Base-by-base conservation (phyloP, 495 filamentous ascomycete genomes). In the Parathielavia appendiculata region DNA sequence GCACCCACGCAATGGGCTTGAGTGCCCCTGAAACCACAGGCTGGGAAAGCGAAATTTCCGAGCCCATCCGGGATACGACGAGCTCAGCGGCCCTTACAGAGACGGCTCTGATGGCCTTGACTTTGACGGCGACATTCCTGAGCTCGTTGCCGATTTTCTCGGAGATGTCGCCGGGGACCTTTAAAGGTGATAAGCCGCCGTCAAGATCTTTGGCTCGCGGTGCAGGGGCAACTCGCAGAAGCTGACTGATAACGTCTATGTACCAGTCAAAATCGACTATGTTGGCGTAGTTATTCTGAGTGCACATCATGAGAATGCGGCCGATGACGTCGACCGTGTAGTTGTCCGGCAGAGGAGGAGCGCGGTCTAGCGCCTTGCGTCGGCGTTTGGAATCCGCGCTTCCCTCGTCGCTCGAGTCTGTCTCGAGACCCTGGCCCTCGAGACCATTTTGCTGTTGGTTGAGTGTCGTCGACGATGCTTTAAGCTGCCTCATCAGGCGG, bases 261-360 rank as follows among this genome's bases (percentile, higher is more conserved):
- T 97, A 97, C 93, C 93, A 98, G 60, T 95, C 93, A 69, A 98
- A 97, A 67, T 98, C 93, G 46, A 73, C 74, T 47, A 97, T 73
- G 65, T 89, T 88, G 16, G 83, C 79, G 70, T 97, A 98, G 56
- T 90, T 95, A 60, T 90, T 86, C 49, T 85, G 81, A n/a, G 89
- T 89, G 71, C 95, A 97, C 80, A 98, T 93, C 56, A 88, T 85
- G 20, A 97, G 66, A 55, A 97, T 90, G 45, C 86, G 80, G 38
- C 80, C 79, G 30, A 96, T 86, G 32, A 96, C 88, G 59, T 86
- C 86, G 12, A 85, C 69, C 39, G 83, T 84, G 69, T 97, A 97
- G 46, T 93, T 90, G 56, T 88, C 83, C 6, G 93, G 90, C 16
- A 97, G 75, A 5, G 76, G 73, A 3, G 73, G 71, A 6, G 64